A percentile compares a stretch with the other conserved stretches of the same genome.
These are phyloP conservation scores for Candida gorgasii DNA, from an alignment of 805 yeast species.

Conservation along the genomic window DNA sequence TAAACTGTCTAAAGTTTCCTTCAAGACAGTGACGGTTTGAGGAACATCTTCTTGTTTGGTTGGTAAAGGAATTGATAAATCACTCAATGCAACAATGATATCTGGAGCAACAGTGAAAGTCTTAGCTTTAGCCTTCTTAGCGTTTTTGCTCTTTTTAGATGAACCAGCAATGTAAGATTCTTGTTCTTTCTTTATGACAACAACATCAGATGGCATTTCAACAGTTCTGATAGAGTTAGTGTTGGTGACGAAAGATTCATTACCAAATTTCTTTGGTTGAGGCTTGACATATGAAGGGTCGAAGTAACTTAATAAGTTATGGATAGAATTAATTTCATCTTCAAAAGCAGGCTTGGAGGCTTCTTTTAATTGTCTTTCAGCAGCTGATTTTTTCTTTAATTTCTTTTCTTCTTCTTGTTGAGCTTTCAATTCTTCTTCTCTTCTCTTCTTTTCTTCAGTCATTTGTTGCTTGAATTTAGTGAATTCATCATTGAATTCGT, in stretches of 20 bases:
- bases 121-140: slow-evolving; percentile 55
- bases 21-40: slow-evolving; percentile 62
- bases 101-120: slow-evolving; percentile 77
- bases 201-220: slow-evolving; percentile 64
- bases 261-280: slow-evolving; percentile 31
- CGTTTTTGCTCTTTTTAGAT: slow-evolving; percentile 36
- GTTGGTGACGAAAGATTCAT: slow-evolving; percentile 25
- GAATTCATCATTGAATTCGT: slow-evolving; percentile 74
- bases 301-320: slow-evolving; percentile 67
- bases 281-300: slow-evolving; percentile 78
- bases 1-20: slow-evolving; percentile 69
- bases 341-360: slow-evolving; percentile 85
- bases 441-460: slow-evolving; percentile 67
- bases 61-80: slow-evolving; percentile 79
- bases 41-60: slow-evolving; percentile 70
- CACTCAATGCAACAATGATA: slow-evolving; percentile 72
- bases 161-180: slow-evolving; percentile 56
- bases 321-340: slow-evolving; percentile 73
- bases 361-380: slow-evolving; percentile 68
- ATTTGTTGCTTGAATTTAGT: slow-evolving; percentile 67
- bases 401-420: slow-evolving; percentile 52
- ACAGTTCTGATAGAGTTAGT: slow-evolving; percentile 46
- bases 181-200: slow-evolving; percentile 62
- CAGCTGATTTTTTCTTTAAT: slow-evolving; percentile 52
- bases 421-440: slow-evolving; percentile 67